Conservation (phyloP, 495 filamentous ascomycete species). For the Talaromyces liani region DNA sequence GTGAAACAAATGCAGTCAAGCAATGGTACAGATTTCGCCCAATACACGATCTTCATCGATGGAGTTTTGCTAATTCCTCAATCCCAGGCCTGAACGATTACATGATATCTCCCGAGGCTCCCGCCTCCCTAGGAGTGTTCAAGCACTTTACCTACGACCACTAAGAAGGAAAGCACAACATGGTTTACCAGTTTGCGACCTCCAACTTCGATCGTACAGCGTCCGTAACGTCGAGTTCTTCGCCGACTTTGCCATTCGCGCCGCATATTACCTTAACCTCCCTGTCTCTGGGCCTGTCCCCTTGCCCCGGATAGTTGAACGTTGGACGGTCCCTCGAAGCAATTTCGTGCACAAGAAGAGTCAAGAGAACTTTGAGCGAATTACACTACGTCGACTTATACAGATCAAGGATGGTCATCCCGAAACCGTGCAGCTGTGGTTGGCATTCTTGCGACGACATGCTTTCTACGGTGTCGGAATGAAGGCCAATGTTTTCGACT, state of each 20-base stretch:
- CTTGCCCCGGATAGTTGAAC: slow-evolving; percentile 75
- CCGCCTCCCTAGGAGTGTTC: slow-evolving; percentile 66
- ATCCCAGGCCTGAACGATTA: slow-evolving; percentile 30
- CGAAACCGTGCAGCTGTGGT: slow-evolving; percentile 81
- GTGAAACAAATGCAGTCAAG: neutral
- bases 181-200: slow-evolving; percentile 77
- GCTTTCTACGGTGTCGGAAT: slow-evolving; percentile 92
- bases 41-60: neutral
- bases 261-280: slow-evolving; percentile 87
- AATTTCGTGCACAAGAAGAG: slow-evolving; percentile 95
- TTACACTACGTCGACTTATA: slow-evolving; percentile 77
- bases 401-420: slow-evolving; percentile 91
- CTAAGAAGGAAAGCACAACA: slow-evolving; percentile 66
- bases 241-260: slow-evolving; percentile 87
- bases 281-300: slow-evolving; percentile 82
- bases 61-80: neutral
- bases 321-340: slow-evolving; percentile 88
- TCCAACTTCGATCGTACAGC: slow-evolving; percentile 88
- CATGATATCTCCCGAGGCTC: slow-evolving; percentile 27
- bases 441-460: slow-evolving; percentile 84
- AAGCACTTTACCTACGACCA: slow-evolving; percentile 79
- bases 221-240: slow-evolving; percentile 91
- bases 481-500: slow-evolving; percentile 97
- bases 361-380: slow-evolving; percentile 94
- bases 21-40: neutral